Evolutionary conservation across 768 basidiomycete genomes (phyloP), one percentile per base, ranked within the genome.

Genomic region (Amyloporia xantha): DNA sequence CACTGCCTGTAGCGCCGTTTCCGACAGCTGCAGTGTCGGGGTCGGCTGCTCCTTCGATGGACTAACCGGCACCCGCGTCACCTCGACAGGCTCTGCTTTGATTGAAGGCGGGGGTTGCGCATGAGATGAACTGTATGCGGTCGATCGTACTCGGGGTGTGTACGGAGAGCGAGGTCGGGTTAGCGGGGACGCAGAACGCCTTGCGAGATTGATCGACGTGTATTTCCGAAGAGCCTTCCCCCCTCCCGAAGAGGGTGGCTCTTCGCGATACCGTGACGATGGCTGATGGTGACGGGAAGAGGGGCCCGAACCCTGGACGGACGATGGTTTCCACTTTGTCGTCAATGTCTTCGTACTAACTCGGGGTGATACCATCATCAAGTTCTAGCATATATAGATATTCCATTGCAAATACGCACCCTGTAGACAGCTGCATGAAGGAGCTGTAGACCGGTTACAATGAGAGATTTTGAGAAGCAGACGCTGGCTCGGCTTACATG

Each of bases 401-500:
- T n/a, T n/a, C n/a, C n/a, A n/a, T n/a, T n/a, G n/a, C n/a, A n/a
- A 38, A 56, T 53, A 50, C 49, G 51, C 51, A 48, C 54, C 50
- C 52, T n/a, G n/a, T 12, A 50, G 39, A 42, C 13, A 33, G 41
- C 46, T 33, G 25, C 21, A 28, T 44, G 38, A 43, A 15, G 10
- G 4, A 19, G 23, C 9, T 30, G 46, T 17, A 21, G 26, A 2
- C 3, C 26, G 41, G 39, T n/a, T n/a, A n/a, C n/a, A n/a, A n/a
- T n/a, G n/a, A n/a, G n/a, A n/a, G n/a, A n/a, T n/a, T n/a, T n/a
- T n/a, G n/a, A n/a, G n/a, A n/a, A n/a, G n/a, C n/a, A n/a, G n/a
- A n/a, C n/a, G n/a, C n/a, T n/a, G n/a, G n/a, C n/a, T n/a, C n/a
- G 12, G 33, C 55, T 56, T 36, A 56, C 55, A 56, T 56, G 6